These are phyloP conservation scores for Mimosa pudica DNA, from an alignment of 306 rosid genomes.

Conservation along the genomic window DNA sequence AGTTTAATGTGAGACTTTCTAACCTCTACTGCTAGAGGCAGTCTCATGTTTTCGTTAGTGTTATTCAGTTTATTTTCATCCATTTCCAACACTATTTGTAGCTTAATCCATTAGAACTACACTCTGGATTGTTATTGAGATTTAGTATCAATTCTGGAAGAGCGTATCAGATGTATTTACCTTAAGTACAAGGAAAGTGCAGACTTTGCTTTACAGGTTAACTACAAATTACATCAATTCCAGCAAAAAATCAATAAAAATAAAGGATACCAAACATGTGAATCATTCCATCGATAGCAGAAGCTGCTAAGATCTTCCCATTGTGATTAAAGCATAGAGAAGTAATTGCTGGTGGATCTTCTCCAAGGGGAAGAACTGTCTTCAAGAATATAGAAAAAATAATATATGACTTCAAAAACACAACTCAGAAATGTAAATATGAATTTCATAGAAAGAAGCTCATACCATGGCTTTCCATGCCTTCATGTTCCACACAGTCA, in stretches of 20 bases:
- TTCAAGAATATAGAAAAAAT: conserved; percentile 60
- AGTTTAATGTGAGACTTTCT: neutral
- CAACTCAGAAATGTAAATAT: neutral
- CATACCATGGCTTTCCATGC: conserved; percentile 93
- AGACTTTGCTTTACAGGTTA: conserved; percentile 1
- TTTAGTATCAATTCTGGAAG: neutral
- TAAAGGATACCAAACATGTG: conserved; percentile 98
- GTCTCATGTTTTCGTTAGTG: neutral
- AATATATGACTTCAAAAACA: conserved; percentile 46
- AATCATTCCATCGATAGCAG: conserved; percentile 97
- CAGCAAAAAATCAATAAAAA: conserved; percentile 9
- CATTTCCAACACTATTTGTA: neutral
- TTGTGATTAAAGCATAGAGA: conserved; percentile 96
- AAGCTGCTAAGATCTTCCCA: conserved; percentile 93
- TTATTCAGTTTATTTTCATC: neutral
- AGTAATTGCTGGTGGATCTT: conserved; percentile 96
- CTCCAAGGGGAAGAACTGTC: conserved; percentile 99
- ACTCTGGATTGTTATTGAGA: neutral
- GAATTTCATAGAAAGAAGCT: conserved; percentile 40
- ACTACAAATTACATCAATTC: conserved; percentile 8
- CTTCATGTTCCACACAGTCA: conserved; percentile 98
- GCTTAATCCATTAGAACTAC: neutral
- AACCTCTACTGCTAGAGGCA: neutral
- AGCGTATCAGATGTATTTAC: neutral
- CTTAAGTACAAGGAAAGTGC: conserved; percentile 10